Percentiles rank a stretch among this genome's conserved stretches.
phyloP scores from a whole-genome alignment of 2,329 filamentous ascomycete genomes.

The Fusarium cyanostomum region DNA sequence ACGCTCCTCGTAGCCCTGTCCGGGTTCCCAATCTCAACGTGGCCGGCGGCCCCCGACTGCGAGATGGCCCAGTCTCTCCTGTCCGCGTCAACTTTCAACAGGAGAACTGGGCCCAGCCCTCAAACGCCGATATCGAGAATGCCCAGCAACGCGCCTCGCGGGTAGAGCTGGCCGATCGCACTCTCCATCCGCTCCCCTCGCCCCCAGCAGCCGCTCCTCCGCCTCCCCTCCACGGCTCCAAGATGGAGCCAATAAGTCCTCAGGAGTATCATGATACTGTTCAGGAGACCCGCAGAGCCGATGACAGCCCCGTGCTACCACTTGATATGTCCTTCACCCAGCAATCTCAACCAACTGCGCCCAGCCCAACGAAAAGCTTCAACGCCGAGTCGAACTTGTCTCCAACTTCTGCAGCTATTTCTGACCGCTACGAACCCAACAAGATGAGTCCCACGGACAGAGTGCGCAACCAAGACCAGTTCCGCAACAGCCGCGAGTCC shows the following conservation, averaged over 20 bases:
- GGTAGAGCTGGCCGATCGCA: constrained; percentile 40
- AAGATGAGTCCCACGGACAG: constrained; percentile 47
- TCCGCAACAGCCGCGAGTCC: constrained; percentile 63
- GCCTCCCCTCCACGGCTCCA: constrained; percentile 45
- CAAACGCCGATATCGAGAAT: constrained; percentile 62
- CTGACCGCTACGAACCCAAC: constrained; percentile 46
- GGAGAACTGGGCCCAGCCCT: constrained; percentile 63
- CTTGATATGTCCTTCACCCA: constrained; percentile 21
- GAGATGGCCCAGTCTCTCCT: constrained; percentile 64
- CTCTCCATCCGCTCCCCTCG: constrained; percentile 32
- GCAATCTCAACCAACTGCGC: constrained; percentile 6
- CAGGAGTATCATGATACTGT: constrained; percentile 18
- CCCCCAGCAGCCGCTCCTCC: constrained; percentile 49
- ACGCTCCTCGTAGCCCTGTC: constrained; percentile 49
- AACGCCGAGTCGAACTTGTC: constrained; percentile 28
- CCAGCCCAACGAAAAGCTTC: constrained; percentile 18
- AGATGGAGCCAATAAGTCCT: constrained; percentile 15
- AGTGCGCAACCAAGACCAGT: constrained; percentile 48
- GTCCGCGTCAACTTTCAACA: constrained; percentile 64
- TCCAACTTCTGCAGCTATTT: constrained; percentile 20
- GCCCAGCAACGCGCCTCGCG: constrained; percentile 42
- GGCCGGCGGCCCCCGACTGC: constrained; percentile 55
- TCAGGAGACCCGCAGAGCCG: not conserved
- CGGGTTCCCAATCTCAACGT: constrained; percentile 42
- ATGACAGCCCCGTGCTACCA: constrained; percentile 3